Evolutionary conservation across 176 grass and related monocot genomes (phyloP).

Genomic region (Raddia distichophylla): DNA sequence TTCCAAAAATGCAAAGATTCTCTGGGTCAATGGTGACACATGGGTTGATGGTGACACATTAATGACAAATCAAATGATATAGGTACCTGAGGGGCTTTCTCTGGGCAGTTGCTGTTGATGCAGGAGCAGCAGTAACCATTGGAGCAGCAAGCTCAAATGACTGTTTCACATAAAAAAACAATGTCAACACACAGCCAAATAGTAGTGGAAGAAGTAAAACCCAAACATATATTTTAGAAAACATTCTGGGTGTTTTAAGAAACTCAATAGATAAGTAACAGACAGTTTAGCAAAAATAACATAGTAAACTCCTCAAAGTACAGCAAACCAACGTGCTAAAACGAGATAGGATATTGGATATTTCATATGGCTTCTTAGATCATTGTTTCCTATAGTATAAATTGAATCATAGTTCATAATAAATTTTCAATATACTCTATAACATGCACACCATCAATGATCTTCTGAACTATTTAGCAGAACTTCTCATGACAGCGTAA

Average conservation of each 20-base stretch:
- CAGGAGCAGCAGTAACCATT: conserved; percentile 33
- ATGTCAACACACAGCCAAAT: conserved; percentile 27
- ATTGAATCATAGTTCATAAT: not conserved
- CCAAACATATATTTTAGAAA: not conserved
- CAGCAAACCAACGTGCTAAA: not conserved
- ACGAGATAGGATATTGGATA: not conserved
- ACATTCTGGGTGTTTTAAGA: not conserved
- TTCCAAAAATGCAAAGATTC: not conserved
- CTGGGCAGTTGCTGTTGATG: conserved; percentile 47
- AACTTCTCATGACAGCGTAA: not conserved
- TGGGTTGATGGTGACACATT: not conserved
- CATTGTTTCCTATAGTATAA: not conserved
- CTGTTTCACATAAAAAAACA: conserved; percentile 49
- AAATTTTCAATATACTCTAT: not conserved
- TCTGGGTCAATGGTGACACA: not conserved
- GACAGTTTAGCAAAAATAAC: not conserved
- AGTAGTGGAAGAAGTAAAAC: conserved; percentile 3
- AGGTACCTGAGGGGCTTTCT: conserved; percentile 70
- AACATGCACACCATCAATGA: not conserved
- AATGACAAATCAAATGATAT: not conserved
- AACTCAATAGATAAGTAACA: not conserved
- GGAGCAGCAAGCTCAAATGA: conserved; percentile 60
- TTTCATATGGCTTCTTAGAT: not conserved
- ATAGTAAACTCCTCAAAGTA: not conserved
- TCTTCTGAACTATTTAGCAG: not conserved